Evolutionary conservation across 768 basidiomycete species (phyloP), one percentile per base, ranked within the genome.

Genomic region (Rhodotorula taiwanensis): DNA sequence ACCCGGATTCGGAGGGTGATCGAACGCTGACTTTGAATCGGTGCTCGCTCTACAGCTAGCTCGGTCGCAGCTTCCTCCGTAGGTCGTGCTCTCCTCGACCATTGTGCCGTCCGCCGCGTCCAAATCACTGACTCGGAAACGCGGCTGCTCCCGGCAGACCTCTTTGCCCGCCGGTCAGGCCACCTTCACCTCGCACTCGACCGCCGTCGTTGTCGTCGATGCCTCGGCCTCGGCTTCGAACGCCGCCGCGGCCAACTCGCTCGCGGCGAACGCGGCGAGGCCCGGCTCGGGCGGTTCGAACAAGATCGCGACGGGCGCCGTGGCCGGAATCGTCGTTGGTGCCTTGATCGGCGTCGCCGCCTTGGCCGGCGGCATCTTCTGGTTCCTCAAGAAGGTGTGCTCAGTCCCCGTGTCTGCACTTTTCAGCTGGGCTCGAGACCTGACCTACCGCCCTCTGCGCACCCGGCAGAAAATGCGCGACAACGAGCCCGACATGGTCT

Each of bases 281-380:
- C 23, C 78, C 61, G 44, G 55, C 10, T 27, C 30, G 80, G 81
- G n/a, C n/a, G n/a, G n/a, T n/a, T 39, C 36, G 16, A 39, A 39
- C 36, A 16, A 64, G 86, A 86, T 16, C 83, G 10, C 7, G 1
- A 80, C 79, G 56, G 81, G 79, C 74, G 88, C 87, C 8, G 76
- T 69, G 15, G 47, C 64, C 47, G 67, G 67, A 5, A 59, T 62
- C 56, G 67, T 69, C 44, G 59, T 58, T 2, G 67, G 62, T 11
- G 62, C 55, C 8, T 33, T 69, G 16, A 59, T 51, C 27, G 67
- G 62, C 15, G 51, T 69, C 48, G 55, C 61, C 9, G 44, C 60
- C 30, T 27, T 69, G 25, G 59, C 59, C 9, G 51, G 62, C 2
- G 41, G 53, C 14, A 50, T 44, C 34, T 62, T 60, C 13, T 64